Percentiles rank a stretch among this genome's conserved stretches.
Evolutionary conservation across 192 early-diverging fungal species (phyloP).

Genomic region (Chytriomyces sp.): DNA sequence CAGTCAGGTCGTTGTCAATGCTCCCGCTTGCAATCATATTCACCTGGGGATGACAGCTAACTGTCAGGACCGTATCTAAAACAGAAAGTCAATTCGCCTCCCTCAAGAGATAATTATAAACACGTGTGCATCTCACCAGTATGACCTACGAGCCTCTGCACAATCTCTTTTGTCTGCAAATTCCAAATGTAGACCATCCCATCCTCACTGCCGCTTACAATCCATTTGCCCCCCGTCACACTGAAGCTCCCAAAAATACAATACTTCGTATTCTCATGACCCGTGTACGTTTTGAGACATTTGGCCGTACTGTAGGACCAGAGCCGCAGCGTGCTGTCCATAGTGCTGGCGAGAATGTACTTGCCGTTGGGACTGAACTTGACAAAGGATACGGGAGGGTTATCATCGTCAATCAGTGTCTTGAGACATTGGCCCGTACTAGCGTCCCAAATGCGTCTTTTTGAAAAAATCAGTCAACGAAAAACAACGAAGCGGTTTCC

Average conservation of each 20-base stretch:
- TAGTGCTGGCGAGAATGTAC: slow-evolving; percentile 92
- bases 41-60: slow-evolving; percentile 90
- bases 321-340: slow-evolving; percentile 90
- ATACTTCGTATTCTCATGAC: slow-evolving; percentile 88
- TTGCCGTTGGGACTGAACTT: slow-evolving; percentile 99
- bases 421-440: slow-evolving; percentile 97
- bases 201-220: slow-evolving; percentile 96
- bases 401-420: slow-evolving; percentile 94
- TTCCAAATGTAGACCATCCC: slow-evolving; percentile 96
- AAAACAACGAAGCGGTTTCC: slow-evolving; percentile 8
- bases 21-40: slow-evolving; percentile 96
- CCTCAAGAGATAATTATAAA: neutral
- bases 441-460: slow-evolving; percentile 97
- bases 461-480: slow-evolving; percentile 9
- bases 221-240: slow-evolving; percentile 91
- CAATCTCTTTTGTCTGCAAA: slow-evolving; percentile 92
- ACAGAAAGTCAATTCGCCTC: neutral
- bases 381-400: slow-evolving; percentile 76
- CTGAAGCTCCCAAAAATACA: slow-evolving; percentile 95
- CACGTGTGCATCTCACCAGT: slow-evolving; percentile 57
- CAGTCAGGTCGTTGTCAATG: slow-evolving; percentile 84
- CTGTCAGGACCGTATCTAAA: slow-evolving; percentile 83
- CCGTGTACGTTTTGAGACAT: slow-evolving; percentile 92
- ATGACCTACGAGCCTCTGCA: slow-evolving; percentile 92
- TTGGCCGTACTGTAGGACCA: slow-evolving; percentile 95